Evolutionary conservation across 768 basidiomycete genomes (phyloP), one percentile per base, ranked within the genome.

Genomic region (Pleurotus platypus): DNA sequence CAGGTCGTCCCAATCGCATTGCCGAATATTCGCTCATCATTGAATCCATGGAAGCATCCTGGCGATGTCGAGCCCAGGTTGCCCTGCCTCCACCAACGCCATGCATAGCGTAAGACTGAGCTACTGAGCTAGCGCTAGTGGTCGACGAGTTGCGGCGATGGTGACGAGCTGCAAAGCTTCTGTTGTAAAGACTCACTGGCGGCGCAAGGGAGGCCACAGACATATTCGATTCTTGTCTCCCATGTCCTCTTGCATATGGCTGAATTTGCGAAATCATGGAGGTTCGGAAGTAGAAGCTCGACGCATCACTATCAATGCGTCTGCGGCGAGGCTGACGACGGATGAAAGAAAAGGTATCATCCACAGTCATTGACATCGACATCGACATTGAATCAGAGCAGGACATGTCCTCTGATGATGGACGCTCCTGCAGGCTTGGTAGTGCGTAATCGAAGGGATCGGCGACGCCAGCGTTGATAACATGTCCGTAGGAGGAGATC

Each of bases 391-490:
- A 35, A 35, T 35, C 30, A 4, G 30, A 35, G 30, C 30, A 35
- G 30, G 83, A 81, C 60, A 85, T 74, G 42, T 86, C 79, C 60
- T 86, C 84, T 0, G 84, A 85, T 0, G 77, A 77, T 0, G 86
- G 86, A 5, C 84, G 69, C 58, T 83, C 81, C 15, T 66, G 72
- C 24, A 82, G 66, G 55, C 80, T 82, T 18, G 81, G 78, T 12
- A 83, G 62, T 1, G 75, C 86, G 58, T 85, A 92, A 42, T 87
- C 88, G 67, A 92, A 92, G 0, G 90, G 90, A 67, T 93, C 90
- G 2, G 62, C 66, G 1, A 78, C 67, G 15, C 90, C 90, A 15
- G 76, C 67, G 56, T 87, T 79, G 58, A 88, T 72, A 37, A 89
- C 82, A 2, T 76, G 75, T 2, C 91, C 90, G 58, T 89, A 90